Base-by-base conservation (phyloP, 1,139 yeast species). In the Hanseniaspora gamundiae region DNA sequence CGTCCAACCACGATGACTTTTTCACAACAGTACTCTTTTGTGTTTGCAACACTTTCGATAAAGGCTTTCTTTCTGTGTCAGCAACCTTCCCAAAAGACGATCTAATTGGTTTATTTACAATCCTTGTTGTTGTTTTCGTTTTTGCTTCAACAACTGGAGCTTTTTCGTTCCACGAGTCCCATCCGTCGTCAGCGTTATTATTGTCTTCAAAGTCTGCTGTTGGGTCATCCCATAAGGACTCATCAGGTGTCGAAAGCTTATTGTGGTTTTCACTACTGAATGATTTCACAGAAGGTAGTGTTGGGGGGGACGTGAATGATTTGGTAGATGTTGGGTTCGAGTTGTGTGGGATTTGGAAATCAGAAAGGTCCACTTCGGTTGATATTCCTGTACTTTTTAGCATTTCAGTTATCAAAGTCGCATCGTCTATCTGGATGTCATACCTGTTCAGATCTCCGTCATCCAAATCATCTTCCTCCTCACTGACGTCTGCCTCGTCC, bases 1-100 rank as follows among this genome's bases (percentile, higher is more conserved):
- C 16, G 7, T 42, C 42, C 22, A 27, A 29, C 45, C 45, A 42
- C 8, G 39, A 33, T n/a, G 41, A 41, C 45, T 30, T 30, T 30
- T 30, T 30, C 9, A 30, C 45, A 39, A 9, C 41, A 26, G n/a
- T 13, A 39, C 21, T 26, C 19, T 35, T 6, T 19, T 28, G 8
- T 26, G 21, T 14, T 17, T 33, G 9, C 3, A 11, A 14, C n/a
- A 21, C 35, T 14, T 13, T 28, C 3, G 4, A 8, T 28, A 13
- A n/a, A n/a, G n/a, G n/a, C n/a, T n/a, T n/a, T n/a, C n/a, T n/a
- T n/a, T n/a, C 30, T n/a, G 14, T 30, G 8, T 30, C 17, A 30
- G 14, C 17, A 14, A 13, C 7, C 4, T 30, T 16, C 8, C 5
- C 35, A 6, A 30, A 30, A 14, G 19, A 30, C 17, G 17, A 30